These are phyloP conservation scores for Tulasnella sp. DNA, from an alignment of 768 basidiomycete species.

Conservation along the genomic window DNA sequence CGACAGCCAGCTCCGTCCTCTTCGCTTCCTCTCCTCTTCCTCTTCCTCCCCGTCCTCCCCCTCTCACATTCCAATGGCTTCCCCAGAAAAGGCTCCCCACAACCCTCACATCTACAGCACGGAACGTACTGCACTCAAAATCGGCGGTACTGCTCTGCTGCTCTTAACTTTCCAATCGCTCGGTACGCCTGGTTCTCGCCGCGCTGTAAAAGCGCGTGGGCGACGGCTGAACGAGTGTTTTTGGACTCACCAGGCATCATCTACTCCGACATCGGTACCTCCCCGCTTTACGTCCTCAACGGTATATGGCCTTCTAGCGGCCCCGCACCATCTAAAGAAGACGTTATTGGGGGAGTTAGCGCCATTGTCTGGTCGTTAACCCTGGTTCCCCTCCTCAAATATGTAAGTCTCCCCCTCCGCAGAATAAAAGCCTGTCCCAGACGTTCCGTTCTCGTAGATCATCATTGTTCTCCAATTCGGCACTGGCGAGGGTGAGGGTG, in stretches of 20 bases:
- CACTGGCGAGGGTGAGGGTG: conserved; percentile 54
- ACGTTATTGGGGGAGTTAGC: conserved; percentile 50
- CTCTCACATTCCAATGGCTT: not conserved
- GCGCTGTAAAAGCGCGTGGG: not conserved
- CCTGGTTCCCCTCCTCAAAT: conserved; percentile 51
- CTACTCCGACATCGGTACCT: conserved; percentile 32
- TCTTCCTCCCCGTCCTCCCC: not conserved
- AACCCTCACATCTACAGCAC: not conserved
- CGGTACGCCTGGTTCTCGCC: not conserved
- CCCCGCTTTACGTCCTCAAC: conserved; percentile 41
- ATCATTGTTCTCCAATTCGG: conserved; percentile 39
- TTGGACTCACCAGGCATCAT: conserved; percentile 27
- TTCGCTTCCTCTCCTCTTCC: not conserved
- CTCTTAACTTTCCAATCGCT: conserved; percentile 9
- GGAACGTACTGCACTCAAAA: not conserved
- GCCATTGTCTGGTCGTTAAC: conserved; percentile 57
- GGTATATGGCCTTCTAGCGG: conserved; percentile 46
- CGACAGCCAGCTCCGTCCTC: not conserved
- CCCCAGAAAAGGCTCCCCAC: not conserved
- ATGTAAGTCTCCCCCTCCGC: conserved; percentile 29
- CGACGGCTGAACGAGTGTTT: not conserved
- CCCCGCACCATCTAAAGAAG: conserved; percentile 40
- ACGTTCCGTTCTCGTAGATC: conserved; percentile 27
- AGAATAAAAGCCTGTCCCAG: not conserved
- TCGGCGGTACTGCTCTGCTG: conserved; percentile 2